phyloP scores from a whole-genome alignment of 345 rosid species.

The Corchorus olitorius region DNA sequence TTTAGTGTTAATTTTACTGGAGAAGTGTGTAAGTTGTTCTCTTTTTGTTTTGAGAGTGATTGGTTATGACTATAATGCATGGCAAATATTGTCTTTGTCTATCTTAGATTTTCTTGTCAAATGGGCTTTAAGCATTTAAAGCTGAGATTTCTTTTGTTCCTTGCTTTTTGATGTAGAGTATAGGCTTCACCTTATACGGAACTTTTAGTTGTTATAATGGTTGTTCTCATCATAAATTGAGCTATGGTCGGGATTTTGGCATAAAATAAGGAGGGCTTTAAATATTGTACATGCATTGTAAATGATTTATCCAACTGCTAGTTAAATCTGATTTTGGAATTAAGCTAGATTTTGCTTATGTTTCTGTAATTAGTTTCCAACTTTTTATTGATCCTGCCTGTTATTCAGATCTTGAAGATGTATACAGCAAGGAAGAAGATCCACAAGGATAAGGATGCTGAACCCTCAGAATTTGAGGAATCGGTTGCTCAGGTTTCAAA shows the following conservation, averaged over 20 bases:
- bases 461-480: slow-evolving; percentile 82
- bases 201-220: not conserved
- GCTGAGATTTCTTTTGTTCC: too few relatives aligned
- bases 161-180: too few relatives aligned
- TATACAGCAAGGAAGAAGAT: slow-evolving; percentile 74
- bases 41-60: too few relatives aligned
- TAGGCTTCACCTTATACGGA: too few relatives aligned
- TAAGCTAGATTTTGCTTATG: not conserved
- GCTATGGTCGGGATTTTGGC: not conserved
- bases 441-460: slow-evolving; percentile 78
- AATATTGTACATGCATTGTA: not conserved
- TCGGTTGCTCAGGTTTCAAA: slow-evolving; percentile 70
- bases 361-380: not conserved
- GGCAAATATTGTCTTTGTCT: too few relatives aligned
- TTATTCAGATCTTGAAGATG: slow-evolving; percentile 44
- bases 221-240: not conserved
- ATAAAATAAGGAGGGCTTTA: not conserved
- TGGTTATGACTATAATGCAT: too few relatives aligned
- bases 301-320: not conserved
- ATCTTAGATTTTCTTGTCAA: too few relatives aligned
- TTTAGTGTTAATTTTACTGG: too few relatives aligned
- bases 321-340: not conserved
- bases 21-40: too few relatives aligned
- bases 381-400: too few relatives aligned
- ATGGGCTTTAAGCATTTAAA: too few relatives aligned